phyloP scores from a whole-genome alignment of 2,329 filamentous ascomycete genomes.

The Penicillium sp. region DNA sequence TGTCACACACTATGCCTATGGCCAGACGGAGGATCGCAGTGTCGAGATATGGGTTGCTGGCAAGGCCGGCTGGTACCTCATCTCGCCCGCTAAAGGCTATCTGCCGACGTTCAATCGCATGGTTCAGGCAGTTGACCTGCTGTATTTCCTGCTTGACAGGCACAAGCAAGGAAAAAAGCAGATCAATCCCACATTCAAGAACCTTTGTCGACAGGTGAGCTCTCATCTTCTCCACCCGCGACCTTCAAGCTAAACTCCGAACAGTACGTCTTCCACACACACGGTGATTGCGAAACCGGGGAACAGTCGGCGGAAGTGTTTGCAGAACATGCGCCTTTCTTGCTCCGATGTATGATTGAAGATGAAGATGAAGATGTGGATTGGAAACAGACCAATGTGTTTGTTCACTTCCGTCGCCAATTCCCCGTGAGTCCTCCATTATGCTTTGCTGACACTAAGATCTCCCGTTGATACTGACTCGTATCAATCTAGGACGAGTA shows the following conservation, averaged over 20 bases:
- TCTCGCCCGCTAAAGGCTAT: constrained; percentile 55
- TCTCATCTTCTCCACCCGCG: background rate
- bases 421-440: constrained; percentile 35
- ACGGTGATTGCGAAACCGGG: constrained; percentile 43
- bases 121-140: constrained; percentile 57
- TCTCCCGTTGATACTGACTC: background rate
- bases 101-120: constrained; percentile 55
- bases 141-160: constrained; percentile 62
- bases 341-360: constrained; percentile 49
- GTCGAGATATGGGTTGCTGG: constrained; percentile 62
- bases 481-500: constrained; percentile 31
- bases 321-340: constrained; percentile 45
- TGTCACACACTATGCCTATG: constrained; percentile 51
- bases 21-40: constrained; percentile 54
- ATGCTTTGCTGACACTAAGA: background rate
- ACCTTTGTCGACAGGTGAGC: constrained; percentile 42
- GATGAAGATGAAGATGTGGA: constrained; percentile 46
- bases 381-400: constrained; percentile 46
- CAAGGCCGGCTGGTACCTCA: constrained; percentile 61
- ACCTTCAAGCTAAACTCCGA: constrained; percentile 4
- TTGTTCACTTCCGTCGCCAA: constrained; percentile 44
- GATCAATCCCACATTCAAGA: constrained; percentile 38
- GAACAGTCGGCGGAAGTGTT: constrained; percentile 50
- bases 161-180: constrained; percentile 44
- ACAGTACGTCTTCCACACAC: constrained; percentile 44